phyloP scores from a whole-genome alignment of 2,329 filamentous ascomycete species.

The Nemania diffusa region DNA sequence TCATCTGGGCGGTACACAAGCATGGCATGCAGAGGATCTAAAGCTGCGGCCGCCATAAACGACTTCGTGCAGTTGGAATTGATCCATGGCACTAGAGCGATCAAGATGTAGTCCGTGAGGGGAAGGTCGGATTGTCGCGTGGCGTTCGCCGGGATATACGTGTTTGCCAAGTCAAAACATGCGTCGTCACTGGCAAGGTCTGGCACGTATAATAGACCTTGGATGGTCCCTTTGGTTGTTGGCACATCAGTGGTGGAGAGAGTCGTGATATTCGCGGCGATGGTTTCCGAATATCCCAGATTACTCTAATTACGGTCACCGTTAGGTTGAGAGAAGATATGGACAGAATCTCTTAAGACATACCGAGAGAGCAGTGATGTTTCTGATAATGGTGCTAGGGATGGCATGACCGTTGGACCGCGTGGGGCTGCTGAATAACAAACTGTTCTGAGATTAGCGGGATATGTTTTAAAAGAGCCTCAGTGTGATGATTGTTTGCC shows the following conservation, averaged over 20 bases:
- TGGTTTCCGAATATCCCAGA: conserved; percentile 63
- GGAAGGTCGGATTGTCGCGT: conserved; percentile 78
- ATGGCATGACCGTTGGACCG: conserved; percentile 62
- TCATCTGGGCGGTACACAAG: conserved; percentile 71
- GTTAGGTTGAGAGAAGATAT: conserved; percentile 38
- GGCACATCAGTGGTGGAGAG: conserved; percentile 75
- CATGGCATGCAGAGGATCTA: conserved; percentile 69
- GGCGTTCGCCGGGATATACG: conserved; percentile 78
- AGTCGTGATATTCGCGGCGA: conserved; percentile 74
- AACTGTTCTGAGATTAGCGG: conserved; percentile 52
- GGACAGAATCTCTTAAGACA: conserved; percentile 43
- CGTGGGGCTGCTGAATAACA: conserved; percentile 69
- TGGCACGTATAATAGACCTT: conserved; percentile 88
- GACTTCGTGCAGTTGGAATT: conserved; percentile 75
- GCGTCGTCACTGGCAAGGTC: conserved; percentile 66
- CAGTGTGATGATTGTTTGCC: background rate
- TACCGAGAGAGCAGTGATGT: conserved; percentile 67
- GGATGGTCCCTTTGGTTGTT: conserved; percentile 69
- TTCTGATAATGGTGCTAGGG: conserved; percentile 65
- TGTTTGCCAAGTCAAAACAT: conserved; percentile 71
- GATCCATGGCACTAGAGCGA: conserved; percentile 90
- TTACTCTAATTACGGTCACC: conserved; percentile 48
- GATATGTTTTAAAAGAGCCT: background rate
- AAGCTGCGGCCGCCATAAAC: conserved; percentile 72
- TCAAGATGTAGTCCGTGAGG: conserved; percentile 74